A percentile compares a stretch with the other conserved stretches of the same genome.
Evolutionary conservation across 352 stramenopile species (phyloP).

Genomic region (Globisporangium rhizosaccharum): DNA sequence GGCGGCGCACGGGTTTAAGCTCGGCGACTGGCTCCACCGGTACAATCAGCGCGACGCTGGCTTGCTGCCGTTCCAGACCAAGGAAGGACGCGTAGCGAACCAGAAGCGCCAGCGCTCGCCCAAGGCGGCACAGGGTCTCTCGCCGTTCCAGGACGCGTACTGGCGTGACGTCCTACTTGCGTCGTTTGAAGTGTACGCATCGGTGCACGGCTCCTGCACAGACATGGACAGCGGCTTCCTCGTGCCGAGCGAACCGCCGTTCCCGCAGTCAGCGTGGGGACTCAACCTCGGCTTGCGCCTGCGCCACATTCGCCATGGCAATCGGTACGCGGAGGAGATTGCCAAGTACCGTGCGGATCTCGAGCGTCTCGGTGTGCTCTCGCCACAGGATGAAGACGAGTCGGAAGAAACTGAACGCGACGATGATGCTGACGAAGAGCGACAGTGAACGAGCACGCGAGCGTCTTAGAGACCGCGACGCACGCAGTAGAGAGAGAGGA

Average conservation of each 20-base stretch:
- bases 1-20: slow-evolving; percentile 75
- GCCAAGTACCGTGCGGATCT: slow-evolving; percentile 50
- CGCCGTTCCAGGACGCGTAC: slow-evolving; percentile 54
- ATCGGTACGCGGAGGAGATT: slow-evolving; percentile 58
- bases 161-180: slow-evolving; percentile 69
- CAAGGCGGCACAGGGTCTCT: slow-evolving; percentile 16
- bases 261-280: slow-evolving; percentile 50
- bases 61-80: slow-evolving; percentile 37
- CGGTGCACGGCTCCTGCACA: slow-evolving; percentile 39
- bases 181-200: slow-evolving; percentile 52
- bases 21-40: slow-evolving; percentile 86
- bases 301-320: slow-evolving; percentile 59
- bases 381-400: not conserved
- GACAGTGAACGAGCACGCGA: not conserved
- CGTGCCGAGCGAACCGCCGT: slow-evolving; percentile 51
- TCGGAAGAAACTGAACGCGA: not conserved
- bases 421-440: not conserved
- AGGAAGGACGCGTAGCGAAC: slow-evolving; percentile 16
- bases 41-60: slow-evolving; percentile 33
- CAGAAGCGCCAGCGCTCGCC: slow-evolving; percentile 15
- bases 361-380: slow-evolving; percentile 11
- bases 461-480: not conserved
- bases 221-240: slow-evolving; percentile 55
- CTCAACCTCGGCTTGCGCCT: slow-evolving; percentile 67
- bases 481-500: not conserved